Base-by-base conservation (phyloP, 2,329 filamentous ascomycete genomes). In the Colletotrichum lindemuthianum region DNA sequence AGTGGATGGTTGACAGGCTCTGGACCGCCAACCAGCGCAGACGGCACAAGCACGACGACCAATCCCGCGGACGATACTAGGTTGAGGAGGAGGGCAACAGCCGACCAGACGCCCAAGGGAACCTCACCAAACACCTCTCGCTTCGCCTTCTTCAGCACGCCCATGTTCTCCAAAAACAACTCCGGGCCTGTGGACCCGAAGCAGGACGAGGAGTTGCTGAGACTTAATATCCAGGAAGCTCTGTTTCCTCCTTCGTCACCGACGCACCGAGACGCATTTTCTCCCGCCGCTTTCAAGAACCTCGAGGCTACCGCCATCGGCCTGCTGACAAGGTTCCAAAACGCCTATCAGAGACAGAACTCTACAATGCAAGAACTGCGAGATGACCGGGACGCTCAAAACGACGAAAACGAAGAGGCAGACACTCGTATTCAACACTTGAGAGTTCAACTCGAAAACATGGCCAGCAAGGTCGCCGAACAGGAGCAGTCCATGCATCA, bases 241-340 rank as follows among this genome's bases (percentile, higher is more conserved):
- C 79, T 90, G 11, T 88, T 84, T 65, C 84, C 86, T 0, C 67
- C 74, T 1, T 77, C 78, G 2, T 70, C 77, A 0, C 77, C 83
- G 1, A 68, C 70, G 0, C 78, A 82, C 11, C 74, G 78, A 41
- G 83, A 87, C 44, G 71, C 82, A 1, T 87, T 88, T 72, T 88
- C 86, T 1, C 86, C 86, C 0, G 80, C 84, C 0, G 83, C 84
- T 9, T 90, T 83, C 75, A 88, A 87, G 72, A 88, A 86, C 71
- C 78, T 89, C n/a, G 85, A 86, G 63, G 75, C 78, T 67, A 87
- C 86, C 60, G 88, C 88, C 3, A 77, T 79, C 5, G 83, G 84
- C 4, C 75, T 89, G 5, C 72, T 90, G 32, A 78, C 76, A 24
- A 83, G 79, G 71, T 83, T 89, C 68, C 88, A 90, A 69, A 76